phyloP scores from a whole-genome alignment of 202 grass and related monocot genomes.

The Alloteropsis angusta region DNA sequence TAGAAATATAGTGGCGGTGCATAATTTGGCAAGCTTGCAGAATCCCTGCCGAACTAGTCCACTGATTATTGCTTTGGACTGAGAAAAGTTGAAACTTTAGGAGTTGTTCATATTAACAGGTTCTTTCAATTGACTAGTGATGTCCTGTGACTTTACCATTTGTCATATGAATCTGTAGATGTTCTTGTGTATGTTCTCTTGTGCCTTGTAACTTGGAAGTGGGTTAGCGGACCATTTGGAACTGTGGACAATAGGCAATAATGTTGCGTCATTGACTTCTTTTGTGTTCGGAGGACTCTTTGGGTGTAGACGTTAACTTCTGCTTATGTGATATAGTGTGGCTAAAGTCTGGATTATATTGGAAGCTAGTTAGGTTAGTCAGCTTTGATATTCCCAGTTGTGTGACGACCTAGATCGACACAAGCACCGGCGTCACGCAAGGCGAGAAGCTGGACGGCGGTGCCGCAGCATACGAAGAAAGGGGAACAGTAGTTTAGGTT shows the following conservation, averaged over 20 bases:
- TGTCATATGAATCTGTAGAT: constrained; percentile 18
- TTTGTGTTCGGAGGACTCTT: background rate
- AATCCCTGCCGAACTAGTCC: background rate
- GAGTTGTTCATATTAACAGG: constrained; percentile 27
- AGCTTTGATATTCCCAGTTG: background rate
- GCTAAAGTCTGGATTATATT: background rate
- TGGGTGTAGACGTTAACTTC: background rate
- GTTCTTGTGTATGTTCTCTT: background rate
- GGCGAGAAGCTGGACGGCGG: too few species aligned
- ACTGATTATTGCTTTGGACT: constrained; percentile 8
- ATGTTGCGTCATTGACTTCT: background rate
- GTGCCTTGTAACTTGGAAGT: background rate
- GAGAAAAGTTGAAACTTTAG: background rate
- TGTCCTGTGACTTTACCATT: background rate
- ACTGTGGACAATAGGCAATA: constrained; percentile 9
- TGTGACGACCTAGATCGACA: too few species aligned
- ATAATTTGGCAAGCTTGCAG: constrained; percentile 8
- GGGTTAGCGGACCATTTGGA: background rate
- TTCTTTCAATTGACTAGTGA: background rate
- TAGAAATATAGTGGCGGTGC: background rate
- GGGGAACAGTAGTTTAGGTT: too few species aligned
- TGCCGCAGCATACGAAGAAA: too few species aligned
- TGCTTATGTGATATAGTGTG: background rate
- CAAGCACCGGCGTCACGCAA: too few species aligned
- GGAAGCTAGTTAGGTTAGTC: background rate